Conservation (phyloP, 1,139 yeast species). For the Geotrichum aggregatum region DNA sequence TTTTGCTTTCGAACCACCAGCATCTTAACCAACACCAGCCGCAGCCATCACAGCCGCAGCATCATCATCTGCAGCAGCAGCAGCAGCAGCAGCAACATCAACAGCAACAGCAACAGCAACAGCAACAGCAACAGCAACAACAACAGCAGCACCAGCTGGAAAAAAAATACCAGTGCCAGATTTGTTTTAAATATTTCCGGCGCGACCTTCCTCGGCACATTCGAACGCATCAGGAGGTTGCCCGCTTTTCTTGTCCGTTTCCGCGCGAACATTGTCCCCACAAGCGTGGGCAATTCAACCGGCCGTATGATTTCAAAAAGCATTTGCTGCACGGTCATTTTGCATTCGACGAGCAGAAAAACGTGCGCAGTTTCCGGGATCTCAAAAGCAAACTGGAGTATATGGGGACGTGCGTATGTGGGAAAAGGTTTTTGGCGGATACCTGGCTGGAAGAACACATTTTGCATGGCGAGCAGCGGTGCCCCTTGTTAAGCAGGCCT, state of each 20-base stretch:
- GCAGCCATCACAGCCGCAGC: too few species aligned
- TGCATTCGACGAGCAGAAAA: conserved; percentile 45
- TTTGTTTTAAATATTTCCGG: conserved; percentile 56
- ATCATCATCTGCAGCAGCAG: neutral
- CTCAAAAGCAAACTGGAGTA: conserved; percentile 52
- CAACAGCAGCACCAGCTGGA: conserved; percentile 15
- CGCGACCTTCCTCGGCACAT: conserved; percentile 64
- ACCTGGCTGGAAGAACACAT: conserved; percentile 60
- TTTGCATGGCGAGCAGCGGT: conserved; percentile 33
- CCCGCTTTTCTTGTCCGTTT: conserved; percentile 57
- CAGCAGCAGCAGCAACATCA: neutral
- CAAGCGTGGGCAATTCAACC: conserved; percentile 59
- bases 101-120: neutral
- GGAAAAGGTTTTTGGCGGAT: conserved; percentile 47
- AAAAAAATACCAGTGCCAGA: conserved; percentile 43
- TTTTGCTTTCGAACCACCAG: too few species aligned
- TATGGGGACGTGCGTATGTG: conserved; percentile 59
- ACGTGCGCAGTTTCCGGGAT: conserved; percentile 48
- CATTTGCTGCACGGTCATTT: conserved; percentile 63
- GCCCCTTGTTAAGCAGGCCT: conserved; percentile 21
- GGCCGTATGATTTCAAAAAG: conserved; percentile 67
- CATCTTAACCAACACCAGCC: too few species aligned
- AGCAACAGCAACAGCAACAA: neutral
- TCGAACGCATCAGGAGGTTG: conserved; percentile 57
- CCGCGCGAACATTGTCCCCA: conserved; percentile 56